Evolutionary conservation across 2,329 filamentous ascomycete genomes (phyloP).

Genomic region (Sporothrix protearum): DNA sequence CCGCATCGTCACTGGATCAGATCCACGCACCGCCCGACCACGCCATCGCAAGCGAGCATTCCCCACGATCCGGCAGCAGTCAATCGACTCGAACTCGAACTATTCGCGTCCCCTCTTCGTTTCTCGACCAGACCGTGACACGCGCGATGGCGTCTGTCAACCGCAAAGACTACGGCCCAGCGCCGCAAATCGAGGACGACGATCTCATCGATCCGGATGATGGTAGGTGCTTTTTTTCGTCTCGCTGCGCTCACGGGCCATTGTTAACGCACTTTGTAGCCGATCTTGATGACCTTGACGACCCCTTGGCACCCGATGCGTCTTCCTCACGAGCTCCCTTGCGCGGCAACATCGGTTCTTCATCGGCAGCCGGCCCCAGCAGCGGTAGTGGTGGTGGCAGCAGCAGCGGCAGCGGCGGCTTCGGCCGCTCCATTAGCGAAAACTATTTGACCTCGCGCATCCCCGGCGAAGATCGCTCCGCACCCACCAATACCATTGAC

Average conservation of each 20-base stretch:
- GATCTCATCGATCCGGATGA: conserved; percentile 78
- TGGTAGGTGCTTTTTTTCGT: conserved; percentile 46
- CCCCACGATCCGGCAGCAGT: neutral
- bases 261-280: conserved; percentile 40
- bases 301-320: conserved; percentile 64
- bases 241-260: neutral
- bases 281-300: conserved; percentile 88
- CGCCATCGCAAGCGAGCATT: neutral
- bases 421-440: conserved; percentile 61
- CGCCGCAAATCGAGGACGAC: conserved; percentile 58
- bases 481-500: conserved; percentile 90
- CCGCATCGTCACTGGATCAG: conserved; percentile 5
- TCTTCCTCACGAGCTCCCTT: conserved; percentile 71
- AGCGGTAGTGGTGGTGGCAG: conserved; percentile 38
- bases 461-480: conserved; percentile 85
- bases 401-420: too few species aligned
- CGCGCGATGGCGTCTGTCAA: conserved; percentile 45
- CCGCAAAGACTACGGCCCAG: conserved; percentile 56
- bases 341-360: conserved; percentile 76
- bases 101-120: neutral
- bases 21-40: neutral
- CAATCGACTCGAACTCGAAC: neutral
- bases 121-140: neutral
- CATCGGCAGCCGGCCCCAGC: conserved; percentile 80
- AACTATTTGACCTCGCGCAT: conserved; percentile 85